phyloP scores from a whole-genome alignment of 2,329 filamentous ascomycete genomes.

The Lithohypha guttulata region DNA sequence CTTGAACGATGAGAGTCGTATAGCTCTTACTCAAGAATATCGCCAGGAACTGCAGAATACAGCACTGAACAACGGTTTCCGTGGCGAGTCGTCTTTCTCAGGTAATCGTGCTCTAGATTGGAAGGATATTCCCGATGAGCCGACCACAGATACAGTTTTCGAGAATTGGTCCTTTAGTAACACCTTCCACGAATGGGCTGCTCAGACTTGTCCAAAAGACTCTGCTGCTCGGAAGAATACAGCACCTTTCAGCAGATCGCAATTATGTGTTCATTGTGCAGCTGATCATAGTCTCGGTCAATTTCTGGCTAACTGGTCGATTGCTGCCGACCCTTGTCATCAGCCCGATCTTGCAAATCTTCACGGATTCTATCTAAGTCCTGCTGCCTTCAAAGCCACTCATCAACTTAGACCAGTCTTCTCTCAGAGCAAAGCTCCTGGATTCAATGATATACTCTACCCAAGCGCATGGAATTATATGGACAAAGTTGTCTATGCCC shows the following conservation, averaged over 20 bases:
- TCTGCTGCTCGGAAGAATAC: constrained; percentile 47
- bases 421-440: constrained; percentile 59
- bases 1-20: constrained; percentile 49
- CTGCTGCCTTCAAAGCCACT: constrained; percentile 51
- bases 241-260: constrained; percentile 52
- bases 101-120: constrained; percentile 28
- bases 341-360: constrained; percentile 66
- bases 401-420: constrained; percentile 63
- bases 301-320: constrained; percentile 55
- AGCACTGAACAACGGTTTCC: constrained; percentile 17
- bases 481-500: constrained; percentile 44
- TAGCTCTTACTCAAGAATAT: constrained; percentile 42
- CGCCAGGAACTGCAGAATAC: constrained; percentile 29
- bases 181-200: constrained; percentile 33
- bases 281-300: constrained; percentile 55
- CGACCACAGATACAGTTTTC: constrained; percentile 29
- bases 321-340: constrained; percentile 58
- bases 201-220: constrained; percentile 49
- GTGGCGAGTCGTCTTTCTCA: constrained; percentile 26
- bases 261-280: constrained; percentile 55
- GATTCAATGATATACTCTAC: constrained; percentile 67
- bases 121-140: constrained; percentile 28
- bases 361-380: constrained; percentile 61
- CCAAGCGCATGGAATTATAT: constrained; percentile 55
- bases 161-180: constrained; percentile 31